These are phyloP conservation scores for Ophiostoma perfectum DNA, from an alignment of 2,329 filamentous ascomycete species.

Conservation along the genomic window DNA sequence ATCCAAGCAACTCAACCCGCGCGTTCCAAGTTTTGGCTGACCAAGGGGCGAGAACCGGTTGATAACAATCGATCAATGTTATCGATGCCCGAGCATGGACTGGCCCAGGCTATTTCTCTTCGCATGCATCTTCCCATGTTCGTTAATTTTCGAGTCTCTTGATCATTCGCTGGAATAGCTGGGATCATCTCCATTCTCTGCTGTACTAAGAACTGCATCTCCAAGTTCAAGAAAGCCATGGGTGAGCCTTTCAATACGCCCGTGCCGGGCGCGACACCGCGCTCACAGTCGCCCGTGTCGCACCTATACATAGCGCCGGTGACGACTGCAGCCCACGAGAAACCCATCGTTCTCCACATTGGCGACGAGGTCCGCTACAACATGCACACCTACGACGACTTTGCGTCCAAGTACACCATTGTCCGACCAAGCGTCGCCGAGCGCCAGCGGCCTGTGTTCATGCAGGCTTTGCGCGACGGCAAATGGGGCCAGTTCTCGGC, in stretches of 20 bases:
- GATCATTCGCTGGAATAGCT: not conserved
- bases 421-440: slow-evolving; percentile 42
- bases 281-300: not conserved
- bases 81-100: not conserved
- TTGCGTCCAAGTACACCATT: slow-evolving; percentile 44
- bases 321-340: not conserved
- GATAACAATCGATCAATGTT: not conserved
- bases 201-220: too few relatives aligned
- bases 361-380: slow-evolving; percentile 58
- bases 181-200: not conserved
- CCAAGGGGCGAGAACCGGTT: not conserved
- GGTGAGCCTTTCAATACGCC: not conserved
- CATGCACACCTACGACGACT: slow-evolving; percentile 41
- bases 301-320: not conserved
- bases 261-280: not conserved
- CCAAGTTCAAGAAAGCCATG: not conserved
- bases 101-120: not conserved
- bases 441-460: slow-evolving; percentile 47
- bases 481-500: slow-evolving; percentile 53
- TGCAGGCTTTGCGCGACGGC: slow-evolving; percentile 44
- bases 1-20: not conserved
- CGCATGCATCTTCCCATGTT: not conserved
- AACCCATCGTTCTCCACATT: slow-evolving; percentile 60
- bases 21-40: not conserved
- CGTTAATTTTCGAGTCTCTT: not conserved